Evolutionary conservation across 73 alveolate genomes (phyloP).

Genomic region (Paramecium bursaria): DNA sequence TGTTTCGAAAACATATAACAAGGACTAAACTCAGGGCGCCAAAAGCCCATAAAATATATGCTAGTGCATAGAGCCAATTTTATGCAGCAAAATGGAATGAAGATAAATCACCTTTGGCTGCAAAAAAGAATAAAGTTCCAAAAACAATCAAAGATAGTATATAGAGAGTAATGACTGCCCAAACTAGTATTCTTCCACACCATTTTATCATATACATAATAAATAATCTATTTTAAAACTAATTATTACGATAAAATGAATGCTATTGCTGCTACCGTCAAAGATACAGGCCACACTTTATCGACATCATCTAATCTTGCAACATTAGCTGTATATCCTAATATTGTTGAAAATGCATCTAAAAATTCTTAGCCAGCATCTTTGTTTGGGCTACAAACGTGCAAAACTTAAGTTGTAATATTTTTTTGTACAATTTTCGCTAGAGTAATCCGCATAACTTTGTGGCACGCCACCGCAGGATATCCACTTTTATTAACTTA

Average conservation of each 20-base stretch:
- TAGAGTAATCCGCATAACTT: background rate
- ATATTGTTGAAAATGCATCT: background rate
- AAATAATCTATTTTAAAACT: background rate
- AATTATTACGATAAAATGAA: constrained; percentile 12
- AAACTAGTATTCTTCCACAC: constrained; percentile 17
- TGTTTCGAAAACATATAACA: constrained; percentile 50
- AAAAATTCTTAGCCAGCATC: constrained; percentile 11
- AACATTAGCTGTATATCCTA: constrained; percentile 11
- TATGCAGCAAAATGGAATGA: constrained; percentile 6
- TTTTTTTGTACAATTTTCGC: background rate
- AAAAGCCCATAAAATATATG: constrained; percentile 7
- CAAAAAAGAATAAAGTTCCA: constrained; percentile 29
- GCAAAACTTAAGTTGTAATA: background rate
- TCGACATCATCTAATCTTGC: constrained; percentile 29
- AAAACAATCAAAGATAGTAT: background rate
- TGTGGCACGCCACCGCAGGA: background rate
- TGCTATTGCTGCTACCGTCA: constrained; percentile 12
- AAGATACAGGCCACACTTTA: constrained; percentile 38
- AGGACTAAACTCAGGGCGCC: background rate
- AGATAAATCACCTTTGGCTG: constrained; percentile 43
- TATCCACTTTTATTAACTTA: background rate
- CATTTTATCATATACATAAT: constrained; percentile 12
- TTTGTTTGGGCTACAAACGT: constrained; percentile 7
- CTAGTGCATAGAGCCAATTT: constrained; percentile 37
- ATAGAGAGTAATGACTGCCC: constrained; percentile 27